Evolutionary conservation across 176 grass and related monocot species (phyloP), one percentile per base, ranked within the genome.

Genomic region (Carex pumila): DNA sequence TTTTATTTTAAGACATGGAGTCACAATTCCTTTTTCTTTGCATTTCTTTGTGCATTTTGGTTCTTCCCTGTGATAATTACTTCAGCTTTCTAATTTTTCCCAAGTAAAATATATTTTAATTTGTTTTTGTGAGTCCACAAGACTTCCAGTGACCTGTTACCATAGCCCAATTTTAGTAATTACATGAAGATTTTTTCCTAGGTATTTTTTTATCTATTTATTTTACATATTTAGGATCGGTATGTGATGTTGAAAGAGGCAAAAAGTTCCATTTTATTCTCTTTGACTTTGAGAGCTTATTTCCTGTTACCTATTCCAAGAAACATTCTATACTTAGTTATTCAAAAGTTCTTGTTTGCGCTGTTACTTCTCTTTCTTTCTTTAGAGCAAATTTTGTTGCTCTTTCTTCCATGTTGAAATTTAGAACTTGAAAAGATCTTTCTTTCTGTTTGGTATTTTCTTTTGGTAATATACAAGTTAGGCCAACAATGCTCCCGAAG

Each of bases 101-200:
- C 14, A 18, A 37, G 31, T 69, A 39, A 43, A 70, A 50, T 11
- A 50, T 12, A 50, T 50, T 11, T 50, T 50, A 50, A 50, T 50
- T 50, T 50, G 9, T 49, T 49, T 76, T 77, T 77, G 13, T 77
- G 14, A 32, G 25, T 17, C 13, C 3, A 32, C 12, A 77, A 77
- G 43, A 14, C 41, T 73, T 73, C 12, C 53, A 75, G 14, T 34
- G 29, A 78, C 53, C 25, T 56, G 13, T 78, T 57, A 78, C 73
- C 52, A 52, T 78, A 14, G 29, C 73, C 73, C 73, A 78, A 57
- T 57, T 56, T 36, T 78, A 78, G 52, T 36, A 78, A 15, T 78
- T 78, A 17, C 21, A 71, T 57, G 22, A 57, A 31, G 32, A 18
- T 57, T 70, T 78, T 73, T 73, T 73, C 41, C 52, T 73, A 43